These are phyloP conservation scores for Thecaphora thlaspeos DNA, from an alignment of 1,284 basidiomycete genomes.

Conservation along the genomic window DNA sequence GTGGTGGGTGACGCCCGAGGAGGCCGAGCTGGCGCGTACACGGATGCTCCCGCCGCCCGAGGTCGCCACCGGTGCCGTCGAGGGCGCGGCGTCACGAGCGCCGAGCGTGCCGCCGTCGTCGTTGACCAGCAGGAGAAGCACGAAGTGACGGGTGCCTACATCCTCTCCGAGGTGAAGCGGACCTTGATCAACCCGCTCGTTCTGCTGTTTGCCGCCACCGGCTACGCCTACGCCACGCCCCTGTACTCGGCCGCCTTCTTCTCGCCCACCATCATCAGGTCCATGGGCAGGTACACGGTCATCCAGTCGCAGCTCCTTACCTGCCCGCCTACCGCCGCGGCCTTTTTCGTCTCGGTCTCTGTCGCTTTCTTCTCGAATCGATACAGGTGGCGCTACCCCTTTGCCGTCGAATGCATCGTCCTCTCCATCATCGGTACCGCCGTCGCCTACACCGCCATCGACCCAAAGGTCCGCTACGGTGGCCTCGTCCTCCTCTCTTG, in stretches of 20 bases:
- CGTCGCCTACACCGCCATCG: conserved; percentile 31
- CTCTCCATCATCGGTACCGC: conserved; percentile 37
- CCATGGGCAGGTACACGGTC: conserved; percentile 22
- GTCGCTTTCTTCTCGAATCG: conserved; percentile 45
- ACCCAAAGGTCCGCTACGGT: conserved; percentile 31
- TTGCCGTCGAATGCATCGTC: conserved; percentile 24
- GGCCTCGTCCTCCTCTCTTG: conserved; percentile 41
- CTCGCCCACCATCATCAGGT: conserved; percentile 47
- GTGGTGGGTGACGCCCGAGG: conserved; percentile 36
- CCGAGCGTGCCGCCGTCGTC: conserved; percentile 16
- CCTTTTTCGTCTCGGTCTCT: conserved; percentile 40
- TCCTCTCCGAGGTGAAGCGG: conserved; percentile 33
- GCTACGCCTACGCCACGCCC: conserved; percentile 35
- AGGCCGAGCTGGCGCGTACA: conserved; percentile 21
- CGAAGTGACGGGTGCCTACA: conserved; percentile 23
- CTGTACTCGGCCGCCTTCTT: conserved; percentile 49
- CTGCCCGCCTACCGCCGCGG: conserved; percentile 41
- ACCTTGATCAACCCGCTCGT: conserved; percentile 39
- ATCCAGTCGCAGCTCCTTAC: conserved; percentile 43
- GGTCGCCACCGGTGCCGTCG: neutral
- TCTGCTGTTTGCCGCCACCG: conserved; percentile 26
- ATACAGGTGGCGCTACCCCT: conserved; percentile 32
- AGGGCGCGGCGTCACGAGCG: conserved; percentile 7
- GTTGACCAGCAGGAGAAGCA: conserved; percentile 7
- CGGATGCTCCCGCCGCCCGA: neutral